A percentile compares a stretch with the other conserved stretches of the same genome.
phyloP scores from a whole-genome alignment of 2,329 filamentous ascomycete species.

The Pseudocercospora vitis region DNA sequence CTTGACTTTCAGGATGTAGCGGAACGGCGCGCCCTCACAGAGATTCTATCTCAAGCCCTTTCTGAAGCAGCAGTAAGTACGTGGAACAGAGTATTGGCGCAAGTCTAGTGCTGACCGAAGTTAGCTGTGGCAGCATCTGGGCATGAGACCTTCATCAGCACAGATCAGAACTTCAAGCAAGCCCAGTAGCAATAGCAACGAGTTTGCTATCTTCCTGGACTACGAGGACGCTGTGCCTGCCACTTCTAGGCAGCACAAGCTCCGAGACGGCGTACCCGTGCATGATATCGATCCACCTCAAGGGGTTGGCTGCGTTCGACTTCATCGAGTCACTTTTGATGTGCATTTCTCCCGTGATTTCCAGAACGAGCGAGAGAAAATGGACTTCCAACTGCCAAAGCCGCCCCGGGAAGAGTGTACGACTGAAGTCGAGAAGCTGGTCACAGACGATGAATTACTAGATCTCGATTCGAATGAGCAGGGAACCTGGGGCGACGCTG shows the following conservation, averaged over 20 bases:
- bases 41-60: constrained; percentile 13
- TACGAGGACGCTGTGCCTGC: constrained; percentile 22
- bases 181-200: not conserved
- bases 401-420: no score
- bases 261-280: constrained; percentile 28
- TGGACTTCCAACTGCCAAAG: not conserved
- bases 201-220: constrained; percentile 27
- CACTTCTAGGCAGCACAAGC: constrained; percentile 22
- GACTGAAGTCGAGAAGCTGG: not conserved
- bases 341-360: constrained; percentile 22
- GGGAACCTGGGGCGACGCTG: no score
- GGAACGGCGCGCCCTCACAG: constrained; percentile 5
- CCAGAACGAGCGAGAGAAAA: constrained; percentile 2
- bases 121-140: constrained; percentile 28
- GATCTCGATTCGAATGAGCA: not conserved
- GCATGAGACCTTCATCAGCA: constrained; percentile 15
- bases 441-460: not conserved
- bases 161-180: constrained; percentile 18
- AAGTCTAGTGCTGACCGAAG: constrained; percentile 1
- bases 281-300: constrained; percentile 22
- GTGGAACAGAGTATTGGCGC: not conserved
- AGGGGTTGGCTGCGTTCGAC: constrained; percentile 12
- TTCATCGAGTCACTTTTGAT: constrained; percentile 34
- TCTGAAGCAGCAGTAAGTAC: constrained; percentile 12
- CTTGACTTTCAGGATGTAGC: not conserved